phyloP scores from a whole-genome alignment of 2,329 filamentous ascomycete species.

The Cyphellophora attinorum region DNA sequence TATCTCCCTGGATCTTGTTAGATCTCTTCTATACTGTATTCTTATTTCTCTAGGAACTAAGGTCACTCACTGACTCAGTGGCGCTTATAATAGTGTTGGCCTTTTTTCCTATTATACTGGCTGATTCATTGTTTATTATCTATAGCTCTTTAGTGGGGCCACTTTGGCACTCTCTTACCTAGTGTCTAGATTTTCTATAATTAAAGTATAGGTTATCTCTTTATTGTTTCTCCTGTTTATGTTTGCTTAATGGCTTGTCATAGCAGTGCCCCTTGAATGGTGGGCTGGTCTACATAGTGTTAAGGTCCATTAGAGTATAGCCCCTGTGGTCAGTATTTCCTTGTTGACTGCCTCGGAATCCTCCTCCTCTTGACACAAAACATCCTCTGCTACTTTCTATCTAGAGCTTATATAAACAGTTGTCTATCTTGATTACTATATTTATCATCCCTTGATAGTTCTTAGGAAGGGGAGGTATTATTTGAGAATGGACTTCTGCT shows the following conservation, averaged over 20 bases:
- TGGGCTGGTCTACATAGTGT: background rate
- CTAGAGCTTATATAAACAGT: background rate
- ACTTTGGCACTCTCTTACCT: background rate
- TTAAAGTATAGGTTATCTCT: conserved; percentile 1
- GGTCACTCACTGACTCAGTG: background rate
- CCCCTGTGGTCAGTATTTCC: background rate
- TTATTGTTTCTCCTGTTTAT: background rate
- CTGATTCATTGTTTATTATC: background rate
- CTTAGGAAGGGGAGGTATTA: background rate
- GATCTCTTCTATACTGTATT: background rate
- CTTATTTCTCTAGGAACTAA: background rate
- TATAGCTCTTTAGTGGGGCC: background rate
- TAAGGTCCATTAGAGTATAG: background rate
- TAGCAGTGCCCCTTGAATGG: background rate
- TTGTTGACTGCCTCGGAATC: too few relatives aligned
- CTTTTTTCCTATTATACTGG: conserved; percentile 1
- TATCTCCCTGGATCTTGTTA: background rate
- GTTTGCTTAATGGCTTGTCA: background rate
- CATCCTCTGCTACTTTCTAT: background rate
- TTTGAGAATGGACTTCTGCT: background rate
- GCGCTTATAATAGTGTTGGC: background rate
- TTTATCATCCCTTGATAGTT: background rate
- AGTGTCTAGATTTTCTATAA: conserved; percentile 1
- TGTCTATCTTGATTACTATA: background rate
- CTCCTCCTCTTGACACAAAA: background rate